These are phyloP conservation scores for Podospora fimiseda DNA, from an alignment of 495 filamentous ascomycete species.

Conservation along the genomic window DNA sequence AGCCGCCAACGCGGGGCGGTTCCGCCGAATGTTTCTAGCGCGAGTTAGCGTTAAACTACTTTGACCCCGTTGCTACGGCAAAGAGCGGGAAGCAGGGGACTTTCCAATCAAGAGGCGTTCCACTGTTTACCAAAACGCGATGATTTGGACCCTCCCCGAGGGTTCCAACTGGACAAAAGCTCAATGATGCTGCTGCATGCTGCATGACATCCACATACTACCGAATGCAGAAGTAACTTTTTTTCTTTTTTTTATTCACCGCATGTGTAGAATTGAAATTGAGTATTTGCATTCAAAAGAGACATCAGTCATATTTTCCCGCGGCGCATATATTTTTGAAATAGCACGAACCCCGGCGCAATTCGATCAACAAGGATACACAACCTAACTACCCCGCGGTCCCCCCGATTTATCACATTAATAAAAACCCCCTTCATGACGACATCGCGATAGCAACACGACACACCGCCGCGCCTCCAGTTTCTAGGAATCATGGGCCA, in stretches of 20 bases:
- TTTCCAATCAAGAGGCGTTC: slow-evolving; percentile 6
- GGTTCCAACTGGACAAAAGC: too few species aligned
- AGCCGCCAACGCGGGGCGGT: background rate
- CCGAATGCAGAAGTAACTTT: too few species aligned
- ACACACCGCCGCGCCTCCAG: background rate
- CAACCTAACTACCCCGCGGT: too few species aligned
- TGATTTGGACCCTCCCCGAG: too few species aligned
- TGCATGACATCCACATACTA: background rate
- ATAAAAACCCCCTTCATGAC: too few species aligned
- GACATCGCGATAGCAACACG: slow-evolving; percentile 5
- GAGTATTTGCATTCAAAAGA: background rate
- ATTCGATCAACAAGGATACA: background rate
- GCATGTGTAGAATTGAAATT: too few species aligned
- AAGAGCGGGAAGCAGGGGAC: background rate
- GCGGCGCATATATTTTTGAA: background rate
- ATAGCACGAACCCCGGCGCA: background rate
- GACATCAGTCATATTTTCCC: background rate
- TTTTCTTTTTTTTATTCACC: too few species aligned
- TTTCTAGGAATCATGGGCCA: slow-evolving; percentile 38
- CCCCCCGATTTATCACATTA: too few species aligned
- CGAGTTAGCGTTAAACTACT: slow-evolving; percentile 1
- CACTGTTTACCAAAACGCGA: slow-evolving; percentile 22
- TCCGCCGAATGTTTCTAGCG: background rate
- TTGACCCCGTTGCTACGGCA: slow-evolving; percentile 11
- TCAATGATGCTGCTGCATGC: background rate